Percentiles rank a stretch among this genome's conserved stretches.
Conservation (phyloP, 1,139 yeast genomes). For the Suhomyces terraborum region DNA sequence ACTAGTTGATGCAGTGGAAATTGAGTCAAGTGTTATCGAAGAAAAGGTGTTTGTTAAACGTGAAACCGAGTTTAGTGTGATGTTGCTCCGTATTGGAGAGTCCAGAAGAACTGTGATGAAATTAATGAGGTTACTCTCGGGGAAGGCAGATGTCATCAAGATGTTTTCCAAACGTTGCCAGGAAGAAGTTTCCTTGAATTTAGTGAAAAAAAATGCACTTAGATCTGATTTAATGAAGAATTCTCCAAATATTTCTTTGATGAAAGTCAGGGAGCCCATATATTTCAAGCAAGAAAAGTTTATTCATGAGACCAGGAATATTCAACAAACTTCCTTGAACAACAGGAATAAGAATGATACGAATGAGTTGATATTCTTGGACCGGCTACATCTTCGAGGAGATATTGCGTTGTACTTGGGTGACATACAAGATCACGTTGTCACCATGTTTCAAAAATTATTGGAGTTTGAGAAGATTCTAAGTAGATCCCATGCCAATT, state of each 20-base stretch:
- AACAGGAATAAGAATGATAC: constrained; percentile 6
- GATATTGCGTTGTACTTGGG: constrained; percentile 88
- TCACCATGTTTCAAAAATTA: constrained; percentile 92
- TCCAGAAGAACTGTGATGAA: constrained; percentile 93
- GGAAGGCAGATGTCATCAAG: constrained; percentile 95
- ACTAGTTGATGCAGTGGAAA: constrained; percentile 79
- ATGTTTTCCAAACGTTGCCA: constrained; percentile 97
- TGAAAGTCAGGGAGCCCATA: too few relatives aligned
- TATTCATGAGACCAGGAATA: too few relatives aligned
- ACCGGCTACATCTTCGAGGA: constrained; percentile 66
- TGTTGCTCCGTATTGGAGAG: constrained; percentile 84
- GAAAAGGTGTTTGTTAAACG: constrained; percentile 57
- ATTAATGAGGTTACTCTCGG: constrained; percentile 82
- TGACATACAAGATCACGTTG: constrained; percentile 96
- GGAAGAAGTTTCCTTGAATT: constrained; percentile 47
- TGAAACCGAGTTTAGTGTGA: constrained; percentile 59
- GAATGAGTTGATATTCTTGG: background rate
- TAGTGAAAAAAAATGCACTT: constrained; percentile 7
- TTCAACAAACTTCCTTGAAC: too few relatives aligned
- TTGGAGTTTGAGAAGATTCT: constrained; percentile 89
- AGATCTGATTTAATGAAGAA: too few relatives aligned
- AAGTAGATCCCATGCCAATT: constrained; percentile 87
- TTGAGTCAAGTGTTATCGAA: constrained; percentile 90
- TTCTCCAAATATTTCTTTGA: too few relatives aligned
- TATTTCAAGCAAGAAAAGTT: too few relatives aligned